phyloP scores from a whole-genome alignment of 1,284 basidiomycete genomes.

The Paramarasmius palmivorus region DNA sequence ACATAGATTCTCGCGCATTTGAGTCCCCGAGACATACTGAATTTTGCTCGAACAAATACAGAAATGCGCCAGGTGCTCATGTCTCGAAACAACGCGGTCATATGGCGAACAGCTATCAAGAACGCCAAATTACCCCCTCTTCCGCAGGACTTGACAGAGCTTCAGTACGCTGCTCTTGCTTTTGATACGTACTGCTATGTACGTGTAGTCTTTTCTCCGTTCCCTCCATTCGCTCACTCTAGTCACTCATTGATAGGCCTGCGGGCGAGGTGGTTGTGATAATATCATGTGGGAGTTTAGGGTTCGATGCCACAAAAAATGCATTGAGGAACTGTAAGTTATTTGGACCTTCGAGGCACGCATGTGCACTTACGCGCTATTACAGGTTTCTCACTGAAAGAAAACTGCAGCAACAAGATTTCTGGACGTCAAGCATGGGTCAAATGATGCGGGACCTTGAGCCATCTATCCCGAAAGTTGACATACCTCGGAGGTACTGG shows the following conservation, averaged over 20 bases:
- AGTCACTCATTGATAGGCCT: conserved; percentile 3
- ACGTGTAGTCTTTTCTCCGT: background rate
- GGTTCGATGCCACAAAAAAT: conserved; percentile 9
- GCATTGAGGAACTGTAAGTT: conserved; percentile 4
- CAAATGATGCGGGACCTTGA: too few species aligned
- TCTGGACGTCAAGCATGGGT: too few species aligned
- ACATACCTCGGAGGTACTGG: too few species aligned
- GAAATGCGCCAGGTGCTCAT: conserved; percentile 27
- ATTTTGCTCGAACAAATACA: conserved; percentile 28
- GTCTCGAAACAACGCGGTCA: conserved; percentile 17
- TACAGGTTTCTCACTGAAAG: background rate
- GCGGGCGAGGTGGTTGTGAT: conserved; percentile 9
- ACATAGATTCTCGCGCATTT: conserved; percentile 25
- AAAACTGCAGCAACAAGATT: background rate
- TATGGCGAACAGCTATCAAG: conserved; percentile 25
- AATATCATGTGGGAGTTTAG: conserved; percentile 11
- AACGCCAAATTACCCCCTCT: conserved; percentile 12
- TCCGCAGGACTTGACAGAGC: conserved; percentile 11
- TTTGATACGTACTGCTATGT: conserved; percentile 13
- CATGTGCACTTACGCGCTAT: background rate
- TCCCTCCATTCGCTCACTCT: background rate
- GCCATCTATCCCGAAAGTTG: too few species aligned
- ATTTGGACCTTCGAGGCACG: background rate
- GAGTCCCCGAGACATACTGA: conserved; percentile 26
- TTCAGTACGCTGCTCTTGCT: conserved; percentile 14